Percentiles rank a stretch among this genome's conserved stretches.
These are phyloP conservation scores for Phialophora verrucosa DNA, from an alignment of 2,329 filamentous ascomycete genomes.

Conservation along the genomic window DNA sequence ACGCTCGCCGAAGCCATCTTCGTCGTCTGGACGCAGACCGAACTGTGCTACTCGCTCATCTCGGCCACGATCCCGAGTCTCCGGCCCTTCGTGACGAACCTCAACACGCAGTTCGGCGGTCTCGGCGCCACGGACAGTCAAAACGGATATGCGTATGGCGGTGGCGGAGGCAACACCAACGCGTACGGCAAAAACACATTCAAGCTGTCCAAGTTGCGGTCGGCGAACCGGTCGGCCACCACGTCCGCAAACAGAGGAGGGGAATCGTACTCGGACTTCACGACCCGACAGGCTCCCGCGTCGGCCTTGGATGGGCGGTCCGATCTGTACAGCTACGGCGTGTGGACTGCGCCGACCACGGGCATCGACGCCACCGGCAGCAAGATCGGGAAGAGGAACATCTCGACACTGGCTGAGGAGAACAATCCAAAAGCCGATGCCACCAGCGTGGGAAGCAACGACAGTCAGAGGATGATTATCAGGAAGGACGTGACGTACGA, in stretches of 20 bases:
- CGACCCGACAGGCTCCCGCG: neutral
- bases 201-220: conserved; percentile 27
- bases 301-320: neutral
- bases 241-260: neutral
- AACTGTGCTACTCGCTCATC: conserved; percentile 46
- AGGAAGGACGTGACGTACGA: conserved; percentile 4
- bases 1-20: conserved; percentile 45
- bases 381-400: neutral
- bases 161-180: conserved; percentile 2
- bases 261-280: neutral
- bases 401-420: neutral
- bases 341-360: conserved; percentile 5
- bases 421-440: neutral
- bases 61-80: conserved; percentile 48
- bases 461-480: conserved; percentile 9
- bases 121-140: conserved; percentile 17
- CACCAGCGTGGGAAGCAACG: conserved; percentile 4
- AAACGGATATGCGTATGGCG: conserved; percentile 28
- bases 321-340: conserved; percentile 3
- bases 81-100: conserved; percentile 44
- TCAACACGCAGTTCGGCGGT: conserved; percentile 35
- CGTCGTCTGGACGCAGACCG: conserved; percentile 47
- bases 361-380: neutral
- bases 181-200: conserved; percentile 13
- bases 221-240: conserved; percentile 14